phyloP scores from a whole-genome alignment of 2,329 filamentous ascomycete genomes.

The Xylaria hypoxylon region DNA sequence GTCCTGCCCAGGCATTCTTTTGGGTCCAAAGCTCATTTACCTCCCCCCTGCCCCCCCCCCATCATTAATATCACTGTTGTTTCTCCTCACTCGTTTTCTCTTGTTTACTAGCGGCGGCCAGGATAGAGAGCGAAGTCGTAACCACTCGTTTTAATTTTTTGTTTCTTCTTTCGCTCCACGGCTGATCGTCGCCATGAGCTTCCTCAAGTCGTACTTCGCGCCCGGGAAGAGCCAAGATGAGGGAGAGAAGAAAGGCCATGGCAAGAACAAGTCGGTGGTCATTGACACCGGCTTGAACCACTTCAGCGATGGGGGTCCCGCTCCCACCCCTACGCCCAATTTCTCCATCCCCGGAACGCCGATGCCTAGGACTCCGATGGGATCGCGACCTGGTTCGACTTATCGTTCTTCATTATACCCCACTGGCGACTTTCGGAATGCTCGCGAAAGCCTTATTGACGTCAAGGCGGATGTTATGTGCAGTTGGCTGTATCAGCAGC shows the following conservation, averaged over 20 bases:
- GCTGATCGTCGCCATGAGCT: constrained; percentile 46
- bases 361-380: constrained; percentile 39
- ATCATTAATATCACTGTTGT: constrained; percentile 14
- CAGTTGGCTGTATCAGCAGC: constrained; percentile 72
- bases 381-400: constrained; percentile 42
- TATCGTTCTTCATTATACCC: constrained; percentile 53
- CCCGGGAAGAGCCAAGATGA: constrained; percentile 46
- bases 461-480: constrained; percentile 72
- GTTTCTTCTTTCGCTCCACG: constrained; percentile 32
- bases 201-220: constrained; percentile 52
- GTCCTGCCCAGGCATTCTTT: constrained; percentile 24
- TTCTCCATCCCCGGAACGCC: constrained; percentile 41
- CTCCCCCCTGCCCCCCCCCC: constrained; percentile 22
- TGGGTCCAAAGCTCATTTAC: constrained; percentile 29
- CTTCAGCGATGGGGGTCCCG: constrained; percentile 26
- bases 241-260: constrained; percentile 37
- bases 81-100: constrained; percentile 24
- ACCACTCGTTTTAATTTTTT: constrained; percentile 29
- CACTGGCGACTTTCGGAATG: constrained; percentile 56
- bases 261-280: constrained; percentile 40
- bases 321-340: constrained; percentile 31
- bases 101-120: constrained; percentile 20
- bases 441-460: constrained; percentile 60
- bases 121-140: constrained; percentile 30
- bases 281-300: constrained; percentile 38